These are phyloP conservation scores for Colletotrichum caudatum DNA, from an alignment of 2,329 filamentous ascomycete genomes.

Conservation along the genomic window DNA sequence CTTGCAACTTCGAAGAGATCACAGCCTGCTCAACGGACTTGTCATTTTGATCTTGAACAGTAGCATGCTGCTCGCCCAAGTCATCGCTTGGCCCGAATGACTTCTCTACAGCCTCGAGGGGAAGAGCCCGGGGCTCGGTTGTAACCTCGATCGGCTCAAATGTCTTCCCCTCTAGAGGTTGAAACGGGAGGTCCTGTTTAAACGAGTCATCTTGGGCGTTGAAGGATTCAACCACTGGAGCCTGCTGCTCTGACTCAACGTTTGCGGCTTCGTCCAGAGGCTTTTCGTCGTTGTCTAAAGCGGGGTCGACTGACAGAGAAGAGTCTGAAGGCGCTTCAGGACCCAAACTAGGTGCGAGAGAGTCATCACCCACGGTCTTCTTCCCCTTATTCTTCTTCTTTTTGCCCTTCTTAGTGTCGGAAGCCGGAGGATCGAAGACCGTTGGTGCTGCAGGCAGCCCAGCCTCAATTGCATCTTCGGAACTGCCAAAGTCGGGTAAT, in stretches of 20 bases:
- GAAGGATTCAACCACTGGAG: neutral
- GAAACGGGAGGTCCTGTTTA: neutral
- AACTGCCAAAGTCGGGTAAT: neutral
- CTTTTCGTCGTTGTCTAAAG: neutral
- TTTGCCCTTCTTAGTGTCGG: constrained; percentile 48
- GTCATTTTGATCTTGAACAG: neutral
- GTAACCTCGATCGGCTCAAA: neutral
- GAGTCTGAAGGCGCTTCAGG: neutral
- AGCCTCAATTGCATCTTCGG: neutral
- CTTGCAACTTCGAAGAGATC: neutral
- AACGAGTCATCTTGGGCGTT: neutral
- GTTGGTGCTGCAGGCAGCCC: constrained; percentile 10
- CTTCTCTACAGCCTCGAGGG: neutral
- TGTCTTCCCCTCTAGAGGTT: neutral
- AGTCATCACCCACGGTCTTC: constrained; percentile 22
- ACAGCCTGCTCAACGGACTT: neutral
- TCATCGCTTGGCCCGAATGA: neutral
- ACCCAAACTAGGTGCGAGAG: neutral
- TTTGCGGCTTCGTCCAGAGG: neutral
- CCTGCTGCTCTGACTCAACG: neutral
- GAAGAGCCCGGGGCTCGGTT: neutral
- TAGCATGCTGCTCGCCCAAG: constrained; percentile 3
- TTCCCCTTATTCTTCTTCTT: constrained; percentile 54
- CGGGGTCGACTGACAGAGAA: neutral
- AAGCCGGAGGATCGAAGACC: constrained; percentile 4